These are phyloP conservation scores for Eutrema japonicum DNA, from an alignment of 345 rosid genomes.

Conservation along the genomic window DNA sequence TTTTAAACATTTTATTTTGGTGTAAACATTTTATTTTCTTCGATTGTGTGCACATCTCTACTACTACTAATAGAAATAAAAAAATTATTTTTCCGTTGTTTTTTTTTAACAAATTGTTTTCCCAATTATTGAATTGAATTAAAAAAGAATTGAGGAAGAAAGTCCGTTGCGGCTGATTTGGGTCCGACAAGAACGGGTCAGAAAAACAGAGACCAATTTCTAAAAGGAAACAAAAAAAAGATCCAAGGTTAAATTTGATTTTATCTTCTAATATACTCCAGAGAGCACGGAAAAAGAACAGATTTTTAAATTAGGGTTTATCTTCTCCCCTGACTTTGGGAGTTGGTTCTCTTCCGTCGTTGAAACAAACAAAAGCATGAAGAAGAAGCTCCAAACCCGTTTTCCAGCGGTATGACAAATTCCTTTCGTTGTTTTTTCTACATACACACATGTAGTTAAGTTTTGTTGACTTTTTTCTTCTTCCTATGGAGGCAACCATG, in stretches of 20 bases:
- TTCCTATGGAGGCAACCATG: background rate
- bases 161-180: slow-evolving; percentile 35
- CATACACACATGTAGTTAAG: background rate
- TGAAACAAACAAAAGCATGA: slow-evolving; percentile 22
- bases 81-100: too few relatives aligned
- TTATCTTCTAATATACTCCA: slow-evolving; percentile 28
- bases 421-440: background rate
- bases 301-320: slow-evolving; percentile 42
- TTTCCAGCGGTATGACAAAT: slow-evolving; percentile 42
- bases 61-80: background rate
- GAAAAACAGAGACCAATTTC: slow-evolving; percentile 35
- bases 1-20: background rate
- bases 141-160: slow-evolving; percentile 10
- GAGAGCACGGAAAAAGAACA: slow-evolving; percentile 1
- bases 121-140: background rate
- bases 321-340: slow-evolving; percentile 20
- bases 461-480: background rate
- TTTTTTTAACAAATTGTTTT: too few relatives aligned
- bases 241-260: slow-evolving; percentile 24
- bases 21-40: background rate
- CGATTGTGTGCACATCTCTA: background rate
- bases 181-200: slow-evolving; percentile 45
- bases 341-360: slow-evolving; percentile 1
- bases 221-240: slow-evolving; percentile 6
- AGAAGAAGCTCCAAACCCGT: slow-evolving; percentile 48